These are phyloP conservation scores for Musa acuminata DNA, from an alignment of 176 grass and related monocot genomes.

Conservation along the genomic window DNA sequence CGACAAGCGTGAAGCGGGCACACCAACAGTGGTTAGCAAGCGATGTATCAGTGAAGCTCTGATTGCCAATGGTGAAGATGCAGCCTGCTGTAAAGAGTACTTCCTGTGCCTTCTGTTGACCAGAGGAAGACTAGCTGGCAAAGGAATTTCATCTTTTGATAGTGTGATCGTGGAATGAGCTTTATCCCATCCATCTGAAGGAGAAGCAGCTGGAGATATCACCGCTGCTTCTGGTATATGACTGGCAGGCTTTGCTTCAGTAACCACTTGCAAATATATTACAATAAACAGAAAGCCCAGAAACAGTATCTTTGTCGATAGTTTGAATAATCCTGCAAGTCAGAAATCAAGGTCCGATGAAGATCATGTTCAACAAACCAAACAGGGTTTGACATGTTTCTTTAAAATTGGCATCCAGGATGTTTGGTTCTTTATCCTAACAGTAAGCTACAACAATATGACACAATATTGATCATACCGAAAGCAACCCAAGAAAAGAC, in stretches of 20 bases:
- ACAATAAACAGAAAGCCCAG: slow-evolving; percentile 26
- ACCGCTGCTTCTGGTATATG: slow-evolving; percentile 36
- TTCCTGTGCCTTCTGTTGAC: slow-evolving; percentile 29
- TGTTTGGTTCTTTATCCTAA: background rate
- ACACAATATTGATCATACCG: background rate
- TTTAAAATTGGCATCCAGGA: background rate
- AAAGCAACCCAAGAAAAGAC: background rate
- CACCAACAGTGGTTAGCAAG: slow-evolving; percentile 10
- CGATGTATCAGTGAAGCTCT: slow-evolving; percentile 35
- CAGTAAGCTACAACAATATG: background rate
- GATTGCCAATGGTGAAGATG: slow-evolving; percentile 26
- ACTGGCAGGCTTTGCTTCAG: slow-evolving; percentile 19
- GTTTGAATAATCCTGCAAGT: slow-evolving; percentile 37
- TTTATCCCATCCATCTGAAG: slow-evolving; percentile 36
- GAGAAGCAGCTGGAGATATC: slow-evolving; percentile 33
- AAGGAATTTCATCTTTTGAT: slow-evolving; percentile 21
- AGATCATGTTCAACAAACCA: background rate
- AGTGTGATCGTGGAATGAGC: slow-evolving; percentile 23
- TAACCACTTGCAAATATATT: slow-evolving; percentile 32
- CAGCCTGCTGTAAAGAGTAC: slow-evolving; percentile 25
- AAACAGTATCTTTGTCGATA: slow-evolving; percentile 12
- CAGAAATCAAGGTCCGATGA: slow-evolving; percentile 4
- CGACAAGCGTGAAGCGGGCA: slow-evolving; percentile 25
- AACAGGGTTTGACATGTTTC: slow-evolving; percentile 1
- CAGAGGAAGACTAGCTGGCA: slow-evolving; percentile 22